A percentile compares a stretch with the other conserved stretches of the same genome.
phyloP scores from a whole-genome alignment of 2,329 filamentous ascomycete genomes.

The Penicillium sumatraense region DNA sequence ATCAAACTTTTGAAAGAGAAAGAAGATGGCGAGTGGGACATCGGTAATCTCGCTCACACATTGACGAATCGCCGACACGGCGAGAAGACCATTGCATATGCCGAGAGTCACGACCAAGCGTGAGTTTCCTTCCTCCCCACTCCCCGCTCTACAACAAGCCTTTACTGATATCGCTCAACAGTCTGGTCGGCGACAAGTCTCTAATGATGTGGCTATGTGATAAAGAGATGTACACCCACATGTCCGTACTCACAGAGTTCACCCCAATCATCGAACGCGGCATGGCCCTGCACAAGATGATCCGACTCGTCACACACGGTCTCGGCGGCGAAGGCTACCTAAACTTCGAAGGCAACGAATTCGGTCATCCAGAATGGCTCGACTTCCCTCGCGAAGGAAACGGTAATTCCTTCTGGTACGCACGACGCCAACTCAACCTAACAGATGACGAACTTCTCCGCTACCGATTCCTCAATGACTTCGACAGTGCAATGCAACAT shows the following conservation, averaged over 20 bases:
- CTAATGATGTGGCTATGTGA: constrained; percentile 99
- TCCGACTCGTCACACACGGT: constrained; percentile 86
- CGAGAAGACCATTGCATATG: constrained; percentile 98
- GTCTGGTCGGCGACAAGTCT: constrained; percentile 93
- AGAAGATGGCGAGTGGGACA: constrained; percentile 88
- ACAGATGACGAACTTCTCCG: constrained; percentile 83
- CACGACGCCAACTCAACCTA: constrained; percentile 89
- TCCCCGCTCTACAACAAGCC: not conserved
- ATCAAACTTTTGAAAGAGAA: constrained; percentile 98
- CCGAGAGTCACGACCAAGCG: constrained; percentile 97
- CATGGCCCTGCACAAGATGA: constrained; percentile 95
- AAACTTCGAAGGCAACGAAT: constrained; percentile 99
- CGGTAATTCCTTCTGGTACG: constrained; percentile 91
- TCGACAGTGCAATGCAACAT: constrained; percentile 89
- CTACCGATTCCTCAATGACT: constrained; percentile 90
- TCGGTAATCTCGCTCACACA: constrained; percentile 81
- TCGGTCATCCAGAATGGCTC: constrained; percentile 98
- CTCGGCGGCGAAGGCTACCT: constrained; percentile 96
- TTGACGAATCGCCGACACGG: constrained; percentile 91
- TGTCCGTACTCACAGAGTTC: constrained; percentile 83
- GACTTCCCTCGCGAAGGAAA: constrained; percentile 96
- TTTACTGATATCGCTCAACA: constrained; percentile 40
- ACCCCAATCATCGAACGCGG: constrained; percentile 89
- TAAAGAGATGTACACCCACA: constrained; percentile 96
- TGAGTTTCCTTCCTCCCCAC: constrained; percentile 55